phyloP scores from a whole-genome alignment of 192 early-diverging fungal species.

The Backusella australiensis region DNA sequence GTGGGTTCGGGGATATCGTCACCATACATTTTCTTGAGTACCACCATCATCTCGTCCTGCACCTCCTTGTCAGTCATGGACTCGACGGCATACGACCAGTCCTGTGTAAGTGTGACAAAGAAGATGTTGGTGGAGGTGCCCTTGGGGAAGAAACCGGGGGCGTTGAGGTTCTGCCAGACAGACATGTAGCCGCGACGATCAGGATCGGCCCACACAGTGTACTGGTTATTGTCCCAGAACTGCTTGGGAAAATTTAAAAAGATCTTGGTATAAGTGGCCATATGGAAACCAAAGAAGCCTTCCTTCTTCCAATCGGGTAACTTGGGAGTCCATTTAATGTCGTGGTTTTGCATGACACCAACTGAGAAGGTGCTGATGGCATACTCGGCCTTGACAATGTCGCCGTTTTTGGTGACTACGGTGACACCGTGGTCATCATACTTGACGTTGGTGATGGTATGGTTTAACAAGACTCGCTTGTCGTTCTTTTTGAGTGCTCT shows the following conservation, averaged over 20 bases:
- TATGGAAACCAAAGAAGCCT: slow-evolving; percentile 38
- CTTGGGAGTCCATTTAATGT: slow-evolving; percentile 30
- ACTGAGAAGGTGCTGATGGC: slow-evolving; percentile 40
- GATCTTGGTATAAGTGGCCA: slow-evolving; percentile 42
- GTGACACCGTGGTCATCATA: slow-evolving; percentile 27
- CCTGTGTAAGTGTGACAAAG: slow-evolving; percentile 34
- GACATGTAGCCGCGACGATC: slow-evolving; percentile 24
- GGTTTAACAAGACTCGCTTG: slow-evolving; percentile 25
- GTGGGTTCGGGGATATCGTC: slow-evolving; percentile 27
- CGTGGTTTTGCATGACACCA: slow-evolving; percentile 36
- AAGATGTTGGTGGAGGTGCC: slow-evolving; percentile 26
- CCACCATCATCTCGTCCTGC: slow-evolving; percentile 28
- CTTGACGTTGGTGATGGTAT: slow-evolving; percentile 23
- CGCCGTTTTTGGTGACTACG: slow-evolving; percentile 24
- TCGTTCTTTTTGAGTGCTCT: slow-evolving; percentile 27
- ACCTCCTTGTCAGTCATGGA: slow-evolving; percentile 25
- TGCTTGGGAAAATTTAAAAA: slow-evolving; percentile 36
- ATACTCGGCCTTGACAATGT: slow-evolving; percentile 38
- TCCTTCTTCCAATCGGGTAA: slow-evolving; percentile 39
- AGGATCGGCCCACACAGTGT: slow-evolving; percentile 34
- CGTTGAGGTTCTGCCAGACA: slow-evolving; percentile 35
- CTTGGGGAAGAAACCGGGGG: slow-evolving; percentile 28
- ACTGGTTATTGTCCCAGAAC: slow-evolving; percentile 39
- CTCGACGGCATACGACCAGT: slow-evolving; percentile 25
- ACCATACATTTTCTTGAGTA: slow-evolving; percentile 35